These are phyloP conservation scores for Erodium maritimum DNA, from an alignment of 345 rosid species.

Conservation along the genomic window DNA sequence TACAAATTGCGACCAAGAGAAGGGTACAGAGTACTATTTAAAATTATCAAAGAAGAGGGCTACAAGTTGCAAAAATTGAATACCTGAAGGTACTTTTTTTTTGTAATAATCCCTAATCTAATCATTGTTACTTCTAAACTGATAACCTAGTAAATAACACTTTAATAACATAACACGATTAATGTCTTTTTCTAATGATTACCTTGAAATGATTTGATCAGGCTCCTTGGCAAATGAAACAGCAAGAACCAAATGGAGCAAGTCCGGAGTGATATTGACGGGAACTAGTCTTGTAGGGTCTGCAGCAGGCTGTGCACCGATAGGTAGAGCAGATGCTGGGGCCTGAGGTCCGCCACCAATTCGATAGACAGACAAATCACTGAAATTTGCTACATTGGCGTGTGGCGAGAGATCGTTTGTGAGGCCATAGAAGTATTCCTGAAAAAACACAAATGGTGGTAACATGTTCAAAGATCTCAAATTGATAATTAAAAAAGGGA, in stretches of 20 bases:
- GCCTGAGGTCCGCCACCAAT: conserved; percentile 90
- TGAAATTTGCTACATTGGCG: conserved; percentile 49
- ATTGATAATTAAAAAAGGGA: too few species aligned
- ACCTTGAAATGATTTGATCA: conserved; percentile 70
- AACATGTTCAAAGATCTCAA: too few species aligned
- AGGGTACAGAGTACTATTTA: too few species aligned
- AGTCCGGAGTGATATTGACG: conserved; percentile 42
- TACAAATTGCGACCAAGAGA: too few species aligned
- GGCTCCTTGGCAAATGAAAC: conserved; percentile 76
- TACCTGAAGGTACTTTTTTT: too few species aligned
- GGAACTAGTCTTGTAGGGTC: conserved; percentile 51
- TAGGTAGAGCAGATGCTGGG: conserved; percentile 72
- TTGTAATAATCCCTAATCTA: too few species aligned
- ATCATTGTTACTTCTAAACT: not conserved
- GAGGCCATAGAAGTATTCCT: conserved; percentile 87
- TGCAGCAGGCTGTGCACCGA: conserved; percentile 61
- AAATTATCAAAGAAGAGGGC: too few species aligned
- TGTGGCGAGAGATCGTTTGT: conserved; percentile 74
- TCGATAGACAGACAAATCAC: conserved; percentile 53
- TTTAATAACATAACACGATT: too few species aligned
- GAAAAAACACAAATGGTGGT: conserved; percentile 13
- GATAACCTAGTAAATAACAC: too few species aligned
- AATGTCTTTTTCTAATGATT: conserved; percentile 3
- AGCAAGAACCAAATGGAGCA: conserved; percentile 72
- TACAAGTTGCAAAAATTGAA: too few species aligned